Evolutionary conservation across 331 rosid genomes (phyloP).

Genomic region (Pyracantha coccinea): DNA sequence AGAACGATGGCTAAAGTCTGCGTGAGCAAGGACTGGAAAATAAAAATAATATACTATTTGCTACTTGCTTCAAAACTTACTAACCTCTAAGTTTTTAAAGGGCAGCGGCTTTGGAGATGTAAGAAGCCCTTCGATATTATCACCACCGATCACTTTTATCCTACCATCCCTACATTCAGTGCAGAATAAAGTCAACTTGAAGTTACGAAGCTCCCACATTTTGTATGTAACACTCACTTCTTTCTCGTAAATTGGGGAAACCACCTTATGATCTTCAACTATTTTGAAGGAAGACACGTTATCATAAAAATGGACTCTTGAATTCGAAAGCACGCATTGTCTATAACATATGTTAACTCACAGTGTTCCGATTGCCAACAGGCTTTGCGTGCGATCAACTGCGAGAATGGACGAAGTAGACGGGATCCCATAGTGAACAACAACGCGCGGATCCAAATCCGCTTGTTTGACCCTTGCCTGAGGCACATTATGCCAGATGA

Average conservation of each 20-base stretch:
- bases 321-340: neutral
- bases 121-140: constrained; percentile 69
- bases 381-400: constrained; percentile 56
- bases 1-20: neutral
- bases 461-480: constrained; percentile 25
- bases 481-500: constrained; percentile 16
- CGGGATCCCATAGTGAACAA: constrained; percentile 82
- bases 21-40: neutral
- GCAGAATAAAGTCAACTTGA: constrained; percentile 6
- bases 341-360: constrained; percentile 26
- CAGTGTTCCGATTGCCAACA: constrained; percentile 76
- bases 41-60: neutral
- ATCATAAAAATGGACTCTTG: neutral
- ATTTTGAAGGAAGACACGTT: neutral
- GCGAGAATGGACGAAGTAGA: constrained; percentile 71
- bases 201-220: neutral
- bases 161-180: constrained; percentile 72
- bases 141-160: constrained; percentile 83
- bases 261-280: neutral
- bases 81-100: constrained; percentile 70
- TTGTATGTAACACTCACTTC: neutral
- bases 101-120: constrained; percentile 51
- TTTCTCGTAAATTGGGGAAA: neutral
- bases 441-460: constrained; percentile 53
- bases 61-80: constrained; percentile 13